Evolutionary conservation across 208 protist genomes (phyloP), one percentile per base, ranked within the genome.

Genomic region (Wallacemonas sp.): DNA sequence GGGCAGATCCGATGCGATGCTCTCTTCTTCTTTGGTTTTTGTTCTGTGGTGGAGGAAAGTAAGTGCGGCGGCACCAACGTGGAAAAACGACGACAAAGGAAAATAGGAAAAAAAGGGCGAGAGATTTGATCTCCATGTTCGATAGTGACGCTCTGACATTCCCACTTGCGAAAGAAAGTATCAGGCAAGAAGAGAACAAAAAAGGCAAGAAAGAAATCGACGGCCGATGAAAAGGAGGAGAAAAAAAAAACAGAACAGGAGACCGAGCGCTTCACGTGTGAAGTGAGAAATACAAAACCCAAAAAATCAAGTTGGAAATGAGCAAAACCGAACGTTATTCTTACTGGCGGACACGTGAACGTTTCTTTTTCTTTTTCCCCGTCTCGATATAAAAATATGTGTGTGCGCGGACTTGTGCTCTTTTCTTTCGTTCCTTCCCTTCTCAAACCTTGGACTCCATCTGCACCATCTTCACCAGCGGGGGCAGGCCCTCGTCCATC

Each of bases 401-500:
- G 36, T 41, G 36, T 41, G 14, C 14, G 36, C 36, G 36, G 7
- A 41, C 36, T 41, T 41, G 7, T 41, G 0, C 36, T 41, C 14
- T 41, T 41, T 14, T 14, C 36, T 41, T 14, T 41, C 14, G 10
- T 41, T 41, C 14, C 36, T 41, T 41, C 36, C 14, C 14, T 41
- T 41, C 36, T 41, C 36, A 41, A 41, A 82, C 39, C 54, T 71
- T 70, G 28, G 69, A 74, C 7, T 44, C 38, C 38, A 45, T 64
- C n/a, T 64, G 8, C 3, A 64, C 25, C 23, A 46, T 42, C 38
- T 63, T 70, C 45, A 74, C 72, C 36, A 89, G 71, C 45, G 78
- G 48, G 8, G 86, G 82, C 31, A 92, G 78, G 14, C 86, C 86
- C 67, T 93, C 87, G 54, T 88, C 82, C n/a, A 26, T 20, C 20